A percentile compares a stretch with the other conserved stretches of the same genome.
Evolutionary conservation across 352 stramenopile genomes (phyloP).

Genomic region (Pythium dissotocum): DNA sequence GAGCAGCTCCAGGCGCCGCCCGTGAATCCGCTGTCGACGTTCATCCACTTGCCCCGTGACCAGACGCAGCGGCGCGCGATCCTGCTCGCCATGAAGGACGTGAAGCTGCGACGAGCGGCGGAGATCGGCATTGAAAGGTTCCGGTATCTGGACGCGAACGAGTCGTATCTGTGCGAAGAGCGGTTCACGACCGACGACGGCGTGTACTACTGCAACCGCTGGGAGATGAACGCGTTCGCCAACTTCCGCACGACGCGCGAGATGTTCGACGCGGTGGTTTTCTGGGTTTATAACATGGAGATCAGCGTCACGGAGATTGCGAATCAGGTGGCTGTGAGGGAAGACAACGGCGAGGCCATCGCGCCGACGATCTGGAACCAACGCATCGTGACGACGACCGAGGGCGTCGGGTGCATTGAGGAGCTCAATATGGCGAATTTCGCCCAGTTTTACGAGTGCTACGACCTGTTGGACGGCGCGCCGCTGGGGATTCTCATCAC

Average conservation of each 20-base stretch:
- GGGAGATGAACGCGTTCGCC: too few species aligned
- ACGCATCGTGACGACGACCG: constrained; percentile 38
- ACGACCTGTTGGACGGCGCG: too few species aligned
- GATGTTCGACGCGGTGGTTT: too few species aligned
- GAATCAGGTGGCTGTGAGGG: constrained; percentile 42
- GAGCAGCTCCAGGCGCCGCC: background rate
- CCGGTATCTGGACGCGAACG: background rate
- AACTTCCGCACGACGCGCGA: too few species aligned
- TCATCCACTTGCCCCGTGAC: constrained; percentile 2
- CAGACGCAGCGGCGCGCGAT: background rate
- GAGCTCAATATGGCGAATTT: constrained; percentile 24
- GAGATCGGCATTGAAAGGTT: background rate
- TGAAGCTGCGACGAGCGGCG: background rate
- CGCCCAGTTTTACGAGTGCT: too few species aligned
- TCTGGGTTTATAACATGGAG: too few species aligned
- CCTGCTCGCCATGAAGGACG: background rate
- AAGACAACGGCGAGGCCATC: constrained; percentile 10
- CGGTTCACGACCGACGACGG: constrained; percentile 2
- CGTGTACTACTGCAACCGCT: background rate
- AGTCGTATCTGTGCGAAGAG: constrained; percentile 1
- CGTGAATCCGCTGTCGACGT: background rate
- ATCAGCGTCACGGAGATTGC: too few species aligned
- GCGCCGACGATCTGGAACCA: constrained; percentile 36
- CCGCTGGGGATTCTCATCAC: too few species aligned
- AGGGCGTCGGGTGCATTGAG: too few species aligned